Percentiles rank a stretch among this genome's conserved stretches.
Evolutionary conservation across 2,329 filamentous ascomycete species (phyloP).

Genomic region (Diaporthe sp.): DNA sequence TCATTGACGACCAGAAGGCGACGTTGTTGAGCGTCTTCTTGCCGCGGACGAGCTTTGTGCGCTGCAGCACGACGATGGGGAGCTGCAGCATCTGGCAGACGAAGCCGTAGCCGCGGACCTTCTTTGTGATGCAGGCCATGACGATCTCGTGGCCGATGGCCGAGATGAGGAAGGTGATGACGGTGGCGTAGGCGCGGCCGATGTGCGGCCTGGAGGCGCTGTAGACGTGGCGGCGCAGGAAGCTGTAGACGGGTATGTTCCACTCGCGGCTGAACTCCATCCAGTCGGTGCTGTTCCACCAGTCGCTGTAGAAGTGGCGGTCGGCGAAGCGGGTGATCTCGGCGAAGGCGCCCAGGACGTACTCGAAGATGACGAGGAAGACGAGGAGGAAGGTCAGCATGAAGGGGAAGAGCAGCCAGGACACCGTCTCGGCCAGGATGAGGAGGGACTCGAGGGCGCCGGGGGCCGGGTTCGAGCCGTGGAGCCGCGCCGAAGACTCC

Average conservation of each 20-base stretch:
- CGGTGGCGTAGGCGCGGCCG: slow-evolving; percentile 81
- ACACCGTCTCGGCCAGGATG: slow-evolving; percentile 90
- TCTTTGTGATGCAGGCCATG: slow-evolving; percentile 98
- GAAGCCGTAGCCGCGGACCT: slow-evolving; percentile 94
- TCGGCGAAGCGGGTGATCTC: slow-evolving; percentile 95
- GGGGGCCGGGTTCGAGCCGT: slow-evolving; percentile 49
- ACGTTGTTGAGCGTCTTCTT: slow-evolving; percentile 87
- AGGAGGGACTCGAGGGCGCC: slow-evolving; percentile 76
- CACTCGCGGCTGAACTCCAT: slow-evolving; percentile 96
- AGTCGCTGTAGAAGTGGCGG: slow-evolving; percentile 89
- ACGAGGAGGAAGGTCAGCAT: slow-evolving; percentile 96
- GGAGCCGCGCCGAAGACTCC: slow-evolving; percentile 72
- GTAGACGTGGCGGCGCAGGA: slow-evolving; percentile 95
- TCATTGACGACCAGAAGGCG: slow-evolving; percentile 93
- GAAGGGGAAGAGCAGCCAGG: slow-evolving; percentile 93
- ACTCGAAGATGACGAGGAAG: slow-evolving; percentile 98
- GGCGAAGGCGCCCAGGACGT: slow-evolving; percentile 92
- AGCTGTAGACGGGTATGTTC: slow-evolving; percentile 98
- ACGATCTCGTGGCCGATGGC: slow-evolving; percentile 94
- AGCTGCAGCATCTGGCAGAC: slow-evolving; percentile 96
- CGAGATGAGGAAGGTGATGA: slow-evolving; percentile 92
- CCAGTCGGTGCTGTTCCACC: slow-evolving; percentile 87
- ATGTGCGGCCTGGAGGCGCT: slow-evolving; percentile 82
- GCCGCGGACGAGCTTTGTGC: slow-evolving; percentile 80
- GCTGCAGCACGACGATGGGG: slow-evolving; percentile 92